Conservation (phyloP, 352 stramenopile species). For the Blastocystis sp. region DNA sequence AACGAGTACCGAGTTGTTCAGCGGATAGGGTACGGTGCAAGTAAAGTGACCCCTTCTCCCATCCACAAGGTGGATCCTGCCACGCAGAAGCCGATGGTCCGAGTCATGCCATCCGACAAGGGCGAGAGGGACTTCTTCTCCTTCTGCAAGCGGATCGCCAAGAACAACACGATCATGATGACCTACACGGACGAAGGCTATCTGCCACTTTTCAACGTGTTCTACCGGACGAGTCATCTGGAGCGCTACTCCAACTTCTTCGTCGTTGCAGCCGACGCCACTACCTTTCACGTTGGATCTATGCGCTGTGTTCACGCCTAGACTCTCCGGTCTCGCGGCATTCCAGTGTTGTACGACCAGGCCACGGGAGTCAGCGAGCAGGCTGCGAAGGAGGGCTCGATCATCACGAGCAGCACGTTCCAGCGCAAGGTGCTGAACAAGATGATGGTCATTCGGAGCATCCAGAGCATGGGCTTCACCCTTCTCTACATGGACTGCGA, state of each 20-base stretch:
- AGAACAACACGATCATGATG: conserved; percentile 47
- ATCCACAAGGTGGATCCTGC: no score
- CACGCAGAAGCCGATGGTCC: no score
- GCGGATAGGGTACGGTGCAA: no score
- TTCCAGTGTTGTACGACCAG: conserved; percentile 17
- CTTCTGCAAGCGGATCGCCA: background rate
- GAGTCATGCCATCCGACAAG: no score
- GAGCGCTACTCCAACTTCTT: conserved; percentile 64
- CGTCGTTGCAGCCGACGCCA: conserved; percentile 7
- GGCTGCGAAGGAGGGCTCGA: background rate
- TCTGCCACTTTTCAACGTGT: conserved; percentile 9
- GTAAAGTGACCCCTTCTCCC: no score
- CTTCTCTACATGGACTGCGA: conserved; percentile 66
- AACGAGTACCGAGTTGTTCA: no score
- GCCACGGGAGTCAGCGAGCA: background rate
- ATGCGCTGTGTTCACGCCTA: background rate
- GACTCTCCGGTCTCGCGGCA: background rate
- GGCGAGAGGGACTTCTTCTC: background rate
- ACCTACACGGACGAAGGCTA: conserved; percentile 53
- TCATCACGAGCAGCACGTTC: conserved; percentile 38
- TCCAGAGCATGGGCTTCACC: background rate
- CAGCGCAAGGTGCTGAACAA: conserved; percentile 60
- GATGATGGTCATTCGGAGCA: background rate
- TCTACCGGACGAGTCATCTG: conserved; percentile 54
- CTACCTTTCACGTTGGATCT: background rate